Base-by-base conservation (phyloP, 129 eudicot genomes). In the Chrysanthemum lavandulifolium region DNA sequence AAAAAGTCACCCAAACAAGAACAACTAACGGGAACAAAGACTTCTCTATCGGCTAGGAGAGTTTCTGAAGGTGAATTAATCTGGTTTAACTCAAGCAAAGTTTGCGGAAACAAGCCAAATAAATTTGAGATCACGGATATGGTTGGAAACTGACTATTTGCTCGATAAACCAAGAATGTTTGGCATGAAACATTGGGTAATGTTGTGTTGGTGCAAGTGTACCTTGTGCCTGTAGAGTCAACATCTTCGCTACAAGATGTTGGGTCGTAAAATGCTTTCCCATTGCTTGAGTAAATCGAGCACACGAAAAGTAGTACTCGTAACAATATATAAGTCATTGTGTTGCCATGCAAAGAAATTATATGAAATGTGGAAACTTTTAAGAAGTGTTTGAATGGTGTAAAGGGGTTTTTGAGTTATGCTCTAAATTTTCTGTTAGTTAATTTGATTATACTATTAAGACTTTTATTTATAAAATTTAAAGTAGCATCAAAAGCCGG, bases 81-180 rank as follows among this genome's bases (percentile, higher is more conserved):
- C 33, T 82, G 68, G 85, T 89, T 89, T 67, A 84, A 49, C 25
- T 10, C 47, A 12, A 80, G 87, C 43, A 82, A 77, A 21, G 65
- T 73, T 29, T 72, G 61, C 13, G 74, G 68, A 14, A 16, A 57
- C 18, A 58, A 68, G 10, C 72, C 63, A 63, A 90, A 90, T 77
- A 90, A 61, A 71, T 45, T 31, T 40, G 96, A 83, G 27, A 90
- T 83, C 23, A 68, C 66, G 16, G 80, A 71, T 63, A 90, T 68
- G 13, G 93, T 81, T 16, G 73, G 53, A 75, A 84, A 90, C 9
- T 61, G 76, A 11, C 52, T 65, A 56, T 72, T 82, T 51, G 88
- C 79, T 18, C 93, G 65, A 53, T 74, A 90, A 54, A 87, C 82
- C 71, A 87, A 72, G 80, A 78, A 90, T 47, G 93, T 87, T 14